phyloP scores from a whole-genome alignment of 257 asterid species.

The Solanum pinnatisectum region DNA sequence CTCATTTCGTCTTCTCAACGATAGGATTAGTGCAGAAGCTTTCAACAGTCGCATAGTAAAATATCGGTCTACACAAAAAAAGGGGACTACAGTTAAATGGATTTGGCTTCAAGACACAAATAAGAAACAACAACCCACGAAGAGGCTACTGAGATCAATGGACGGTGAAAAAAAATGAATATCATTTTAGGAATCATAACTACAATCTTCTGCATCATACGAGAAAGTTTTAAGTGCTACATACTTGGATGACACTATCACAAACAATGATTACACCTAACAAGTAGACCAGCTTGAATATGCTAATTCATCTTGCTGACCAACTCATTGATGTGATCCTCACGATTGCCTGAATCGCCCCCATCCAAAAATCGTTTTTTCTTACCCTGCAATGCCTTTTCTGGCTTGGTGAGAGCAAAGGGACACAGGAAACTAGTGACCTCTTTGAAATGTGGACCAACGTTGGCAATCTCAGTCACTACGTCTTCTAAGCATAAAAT shows the following conservation, averaged over 20 bases:
- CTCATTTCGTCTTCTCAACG: neutral
- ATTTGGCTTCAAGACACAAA: neutral
- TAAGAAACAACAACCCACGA: neutral
- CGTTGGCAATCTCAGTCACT: slow-evolving; percentile 56
- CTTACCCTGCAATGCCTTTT: slow-evolving; percentile 68
- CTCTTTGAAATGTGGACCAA: slow-evolving; percentile 57
- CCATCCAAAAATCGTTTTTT: slow-evolving; percentile 67
- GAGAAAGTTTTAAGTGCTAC: neutral
- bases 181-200: too few relatives aligned
- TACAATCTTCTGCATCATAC: neutral
- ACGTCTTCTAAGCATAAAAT: slow-evolving; percentile 81
- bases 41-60: neutral
- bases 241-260: neutral
- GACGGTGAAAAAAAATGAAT: neutral
- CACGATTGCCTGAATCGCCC: slow-evolving; percentile 87
- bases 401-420: slow-evolving; percentile 65
- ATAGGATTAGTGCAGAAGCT: neutral
- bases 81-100: neutral
- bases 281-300: neutral
- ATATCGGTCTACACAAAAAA: neutral
- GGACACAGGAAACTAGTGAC: slow-evolving; percentile 68
- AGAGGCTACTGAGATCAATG: neutral
- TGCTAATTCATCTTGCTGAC: slow-evolving; percentile 72
- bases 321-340: slow-evolving; percentile 58
- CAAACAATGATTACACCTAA: neutral